Conservation (phyloP, 257 asterid genomes). For the Leptodermis oblonga region DNA sequence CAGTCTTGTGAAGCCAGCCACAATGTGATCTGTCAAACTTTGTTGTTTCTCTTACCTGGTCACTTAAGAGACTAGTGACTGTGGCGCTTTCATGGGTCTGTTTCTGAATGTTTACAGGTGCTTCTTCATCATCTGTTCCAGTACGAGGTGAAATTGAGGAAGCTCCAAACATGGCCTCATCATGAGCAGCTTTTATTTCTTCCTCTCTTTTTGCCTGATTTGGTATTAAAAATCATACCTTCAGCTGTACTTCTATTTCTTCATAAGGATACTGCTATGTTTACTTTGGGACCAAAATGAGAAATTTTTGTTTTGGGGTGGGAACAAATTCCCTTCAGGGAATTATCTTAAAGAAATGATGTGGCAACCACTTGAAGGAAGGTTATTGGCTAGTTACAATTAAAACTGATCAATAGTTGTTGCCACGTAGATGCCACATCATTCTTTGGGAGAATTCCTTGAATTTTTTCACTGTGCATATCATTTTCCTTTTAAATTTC, state of each 20-base stretch:
- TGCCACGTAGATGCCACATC: no score
- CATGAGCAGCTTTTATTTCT: slow-evolving; percentile 66
- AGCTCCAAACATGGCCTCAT: slow-evolving; percentile 83
- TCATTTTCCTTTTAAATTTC: no score
- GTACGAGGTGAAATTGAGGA: slow-evolving; percentile 39
- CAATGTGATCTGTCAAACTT: neutral
- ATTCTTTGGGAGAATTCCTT: no score
- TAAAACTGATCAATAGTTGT: no score
- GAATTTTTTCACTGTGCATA: no score
- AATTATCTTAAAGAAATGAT: no score
- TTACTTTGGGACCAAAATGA: no score
- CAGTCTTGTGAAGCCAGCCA: neutral
- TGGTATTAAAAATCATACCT: neutral
- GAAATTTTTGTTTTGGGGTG: no score
- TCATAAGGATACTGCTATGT: neutral
- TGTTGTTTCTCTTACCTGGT: slow-evolving; percentile 47
- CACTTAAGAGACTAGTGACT: slow-evolving; percentile 47
- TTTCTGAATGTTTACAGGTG: slow-evolving; percentile 18
- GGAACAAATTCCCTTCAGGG: no score
- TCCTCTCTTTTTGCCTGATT: slow-evolving; percentile 67
- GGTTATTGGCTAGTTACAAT: no score
- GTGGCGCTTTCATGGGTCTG: slow-evolving; percentile 31
- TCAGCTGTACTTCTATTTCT: neutral
- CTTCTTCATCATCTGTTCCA: slow-evolving; percentile 38
- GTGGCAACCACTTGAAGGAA: no score